These are phyloP conservation scores for Pilatotrama ljubarskyi DNA, from an alignment of 768 basidiomycete species.

Conservation along the genomic window DNA sequence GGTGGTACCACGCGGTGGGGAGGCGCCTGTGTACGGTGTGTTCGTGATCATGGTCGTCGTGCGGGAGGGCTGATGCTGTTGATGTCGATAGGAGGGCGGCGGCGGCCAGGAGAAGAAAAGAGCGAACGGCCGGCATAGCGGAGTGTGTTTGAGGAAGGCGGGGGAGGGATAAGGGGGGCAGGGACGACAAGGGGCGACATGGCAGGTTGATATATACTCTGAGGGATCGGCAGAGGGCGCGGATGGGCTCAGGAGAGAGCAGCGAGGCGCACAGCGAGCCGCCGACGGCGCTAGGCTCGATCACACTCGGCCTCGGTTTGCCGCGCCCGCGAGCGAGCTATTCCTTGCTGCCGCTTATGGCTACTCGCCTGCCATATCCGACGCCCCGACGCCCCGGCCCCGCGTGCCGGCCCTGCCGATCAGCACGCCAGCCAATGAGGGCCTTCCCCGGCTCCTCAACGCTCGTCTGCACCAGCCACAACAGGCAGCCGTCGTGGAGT, in stretches of 20 bases:
- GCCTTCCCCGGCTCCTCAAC: not conserved
- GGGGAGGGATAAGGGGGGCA: not conserved
- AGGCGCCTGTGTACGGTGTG: conserved; percentile 26
- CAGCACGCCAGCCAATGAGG: not conserved
- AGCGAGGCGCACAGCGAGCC: not conserved
- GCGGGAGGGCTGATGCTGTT: conserved; percentile 20
- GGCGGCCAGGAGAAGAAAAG: conserved; percentile 35
- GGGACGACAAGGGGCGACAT: not conserved
- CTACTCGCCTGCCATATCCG: conserved; percentile 9
- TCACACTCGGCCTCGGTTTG: conserved; percentile 19
- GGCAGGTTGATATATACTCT: conserved; percentile 5
- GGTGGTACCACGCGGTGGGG: conserved; percentile 59
- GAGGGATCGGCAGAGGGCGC: not conserved
- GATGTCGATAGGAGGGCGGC: conserved; percentile 7
- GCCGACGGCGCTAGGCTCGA: conserved; percentile 6
- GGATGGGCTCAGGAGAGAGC: not conserved
- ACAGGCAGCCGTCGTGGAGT: not conserved
- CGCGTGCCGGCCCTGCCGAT: conserved; percentile 9
- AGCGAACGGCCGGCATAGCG: conserved; percentile 39
- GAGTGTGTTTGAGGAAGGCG: not conserved
- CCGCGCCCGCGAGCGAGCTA: conserved; percentile 1
- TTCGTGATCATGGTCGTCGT: conserved; percentile 24
- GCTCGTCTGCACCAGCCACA: not conserved
- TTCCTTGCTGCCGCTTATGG: not conserved
- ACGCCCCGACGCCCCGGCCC: not conserved